phyloP scores from a whole-genome alignment of 177 flowering plant genomes.

The Tripterygium wilfordii region DNA sequence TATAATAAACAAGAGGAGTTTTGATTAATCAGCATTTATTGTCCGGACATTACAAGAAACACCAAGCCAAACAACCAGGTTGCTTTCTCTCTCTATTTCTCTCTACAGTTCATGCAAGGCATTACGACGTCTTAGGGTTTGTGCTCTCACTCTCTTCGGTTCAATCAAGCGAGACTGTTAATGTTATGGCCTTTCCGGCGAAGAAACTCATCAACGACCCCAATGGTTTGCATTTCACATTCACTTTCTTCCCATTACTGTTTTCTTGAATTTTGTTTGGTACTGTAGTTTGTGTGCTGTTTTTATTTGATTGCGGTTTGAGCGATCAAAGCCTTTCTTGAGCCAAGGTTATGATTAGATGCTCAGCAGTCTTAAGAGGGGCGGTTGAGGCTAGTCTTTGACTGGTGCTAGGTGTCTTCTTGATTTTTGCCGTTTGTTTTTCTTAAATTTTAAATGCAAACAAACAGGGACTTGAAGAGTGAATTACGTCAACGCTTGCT shows the following conservation, averaged over 20 bases:
- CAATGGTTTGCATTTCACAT: conserved; percentile 38
- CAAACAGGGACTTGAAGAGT: background rate
- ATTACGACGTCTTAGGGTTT: too few relatives aligned
- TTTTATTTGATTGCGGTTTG: background rate
- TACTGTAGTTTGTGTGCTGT: background rate
- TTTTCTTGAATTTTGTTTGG: background rate
- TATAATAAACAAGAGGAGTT: too few relatives aligned
- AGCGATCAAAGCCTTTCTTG: too few relatives aligned
- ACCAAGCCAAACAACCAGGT: too few relatives aligned
- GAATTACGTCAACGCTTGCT: background rate
- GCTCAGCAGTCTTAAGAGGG: too few relatives aligned
- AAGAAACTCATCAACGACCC: conserved; percentile 89
- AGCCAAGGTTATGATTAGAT: too few relatives aligned
- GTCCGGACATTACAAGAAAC: too few relatives aligned
- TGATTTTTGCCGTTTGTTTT: background rate
- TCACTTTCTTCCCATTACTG: background rate
- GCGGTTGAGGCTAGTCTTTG: too few relatives aligned
- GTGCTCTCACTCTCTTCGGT: background rate
- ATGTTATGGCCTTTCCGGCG: conserved; percentile 49
- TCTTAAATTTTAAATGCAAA: background rate
- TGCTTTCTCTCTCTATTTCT: too few relatives aligned
- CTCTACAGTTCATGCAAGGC: too few relatives aligned
- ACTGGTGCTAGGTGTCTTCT: too few relatives aligned
- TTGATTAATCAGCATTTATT: too few relatives aligned
- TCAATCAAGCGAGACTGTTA: background rate